Evolutionary conservation across 2,329 filamentous ascomycete species (phyloP).

Genomic region (Clonostachys solani): DNA sequence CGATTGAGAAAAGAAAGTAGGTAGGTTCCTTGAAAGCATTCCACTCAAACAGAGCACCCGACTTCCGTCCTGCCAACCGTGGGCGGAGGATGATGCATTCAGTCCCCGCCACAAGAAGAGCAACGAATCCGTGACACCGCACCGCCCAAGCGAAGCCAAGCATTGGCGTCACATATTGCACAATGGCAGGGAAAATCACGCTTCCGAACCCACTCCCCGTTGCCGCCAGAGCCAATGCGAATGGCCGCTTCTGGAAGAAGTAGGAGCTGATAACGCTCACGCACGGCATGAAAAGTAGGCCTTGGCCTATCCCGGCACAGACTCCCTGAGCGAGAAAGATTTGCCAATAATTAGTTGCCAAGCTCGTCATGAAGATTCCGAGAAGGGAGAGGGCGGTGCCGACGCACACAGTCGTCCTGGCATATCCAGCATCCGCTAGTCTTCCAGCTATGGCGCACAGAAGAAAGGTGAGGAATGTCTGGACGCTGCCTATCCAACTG

Average conservation of each 20-base stretch:
- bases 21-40: slow-evolving; percentile 50
- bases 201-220: slow-evolving; percentile 54
- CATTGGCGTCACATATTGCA: slow-evolving; percentile 50
- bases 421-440: slow-evolving; percentile 45
- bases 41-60: slow-evolving; percentile 50
- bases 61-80: slow-evolving; percentile 39
- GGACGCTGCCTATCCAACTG: slow-evolving; percentile 43
- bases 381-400: slow-evolving; percentile 36
- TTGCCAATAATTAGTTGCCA: slow-evolving; percentile 43
- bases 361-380: slow-evolving; percentile 44
- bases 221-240: slow-evolving; percentile 58
- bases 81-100: slow-evolving; percentile 35
- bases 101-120: slow-evolving; percentile 36
- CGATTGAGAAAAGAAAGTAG: slow-evolving; percentile 47
- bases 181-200: slow-evolving; percentile 49
- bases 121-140: slow-evolving; percentile 60
- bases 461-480: slow-evolving; percentile 44
- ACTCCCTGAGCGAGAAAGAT: slow-evolving; percentile 50
- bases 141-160: slow-evolving; percentile 63
- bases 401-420: slow-evolving; percentile 28
- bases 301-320: slow-evolving; percentile 46
- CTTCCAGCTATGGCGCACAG: slow-evolving; percentile 44
- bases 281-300: slow-evolving; percentile 53
- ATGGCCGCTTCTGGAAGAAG: slow-evolving; percentile 48
- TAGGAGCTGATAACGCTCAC: slow-evolving; percentile 59